These are phyloP conservation scores for Vararia minispora DNA, from an alignment of 768 basidiomycete species.

Conservation along the genomic window DNA sequence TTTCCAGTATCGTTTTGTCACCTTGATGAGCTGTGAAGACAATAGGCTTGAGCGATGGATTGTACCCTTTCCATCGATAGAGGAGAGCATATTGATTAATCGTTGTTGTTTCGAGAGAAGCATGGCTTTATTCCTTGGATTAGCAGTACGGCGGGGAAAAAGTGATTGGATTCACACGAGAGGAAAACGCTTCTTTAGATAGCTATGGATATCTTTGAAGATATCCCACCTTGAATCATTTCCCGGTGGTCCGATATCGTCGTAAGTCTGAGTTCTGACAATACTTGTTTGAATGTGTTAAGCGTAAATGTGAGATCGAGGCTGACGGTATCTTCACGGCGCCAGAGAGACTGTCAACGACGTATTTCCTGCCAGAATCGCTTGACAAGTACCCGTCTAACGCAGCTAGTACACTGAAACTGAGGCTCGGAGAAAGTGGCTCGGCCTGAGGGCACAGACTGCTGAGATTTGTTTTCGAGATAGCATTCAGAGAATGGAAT, in stretches of 20 bases:
- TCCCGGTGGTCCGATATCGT: constrained; percentile 35
- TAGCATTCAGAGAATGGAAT: no score
- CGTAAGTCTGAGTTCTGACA: constrained; percentile 42
- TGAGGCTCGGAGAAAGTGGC: constrained; percentile 19
- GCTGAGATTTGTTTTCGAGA: no score
- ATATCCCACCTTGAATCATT: constrained; percentile 35
- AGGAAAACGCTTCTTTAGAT: constrained; percentile 43
- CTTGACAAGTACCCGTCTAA: constrained; percentile 27
- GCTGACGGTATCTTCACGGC: constrained; percentile 29
- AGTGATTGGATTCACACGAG: constrained; percentile 31
- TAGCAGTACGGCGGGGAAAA: constrained; percentile 27
- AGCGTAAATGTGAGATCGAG: neutral
- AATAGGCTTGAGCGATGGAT: constrained; percentile 39
- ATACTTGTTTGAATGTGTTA: constrained; percentile 18
- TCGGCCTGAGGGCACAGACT: constrained; percentile 19
- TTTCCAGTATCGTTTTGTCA: no score
- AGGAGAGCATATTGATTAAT: constrained; percentile 56
- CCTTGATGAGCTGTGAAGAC: constrained; percentile 45
- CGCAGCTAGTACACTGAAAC: constrained; percentile 17
- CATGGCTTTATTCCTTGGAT: constrained; percentile 31
- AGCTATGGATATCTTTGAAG: constrained; percentile 27
- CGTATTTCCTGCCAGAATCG: constrained; percentile 19
- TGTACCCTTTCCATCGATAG: constrained; percentile 46
- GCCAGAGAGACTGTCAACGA: constrained; percentile 27
- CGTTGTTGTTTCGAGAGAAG: constrained; percentile 36